Evolutionary conservation across 768 basidiomycete genomes (phyloP).

Genomic region (Pleurotus citrinopileatus): DNA sequence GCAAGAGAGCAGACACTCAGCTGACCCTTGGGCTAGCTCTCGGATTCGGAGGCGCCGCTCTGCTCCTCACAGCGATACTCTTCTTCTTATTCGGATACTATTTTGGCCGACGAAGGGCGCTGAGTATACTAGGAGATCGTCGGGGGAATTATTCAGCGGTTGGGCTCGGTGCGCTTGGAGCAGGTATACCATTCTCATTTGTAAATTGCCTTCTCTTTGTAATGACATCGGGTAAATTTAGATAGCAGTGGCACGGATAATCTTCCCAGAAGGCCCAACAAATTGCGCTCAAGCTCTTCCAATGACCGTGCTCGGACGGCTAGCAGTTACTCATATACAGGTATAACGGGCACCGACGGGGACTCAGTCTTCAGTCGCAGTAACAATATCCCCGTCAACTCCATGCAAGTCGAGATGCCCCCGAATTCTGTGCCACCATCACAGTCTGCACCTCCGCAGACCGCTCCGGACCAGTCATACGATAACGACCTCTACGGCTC

Average conservation of each 20-base stretch:
- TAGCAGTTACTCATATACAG: neutral
- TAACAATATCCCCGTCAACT: neutral
- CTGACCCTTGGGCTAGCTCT: constrained; percentile 5
- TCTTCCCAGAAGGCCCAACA: neutral
- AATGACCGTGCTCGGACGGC: neutral
- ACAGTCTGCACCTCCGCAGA: neutral
- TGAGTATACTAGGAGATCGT: neutral
- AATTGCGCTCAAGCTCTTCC: neutral
- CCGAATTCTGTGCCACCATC: neutral
- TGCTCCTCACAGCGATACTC: constrained; percentile 1
- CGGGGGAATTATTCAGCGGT: neutral
- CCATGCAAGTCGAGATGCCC: neutral
- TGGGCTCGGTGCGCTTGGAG: neutral
- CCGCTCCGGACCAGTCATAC: no score
- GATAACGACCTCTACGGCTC: neutral
- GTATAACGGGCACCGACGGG: neutral
- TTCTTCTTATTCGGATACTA: constrained; percentile 6
- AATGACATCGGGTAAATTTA: neutral
- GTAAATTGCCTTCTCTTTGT: neutral
- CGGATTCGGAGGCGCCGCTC: constrained; percentile 1
- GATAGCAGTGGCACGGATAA: neutral
- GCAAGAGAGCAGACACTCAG: neutral
- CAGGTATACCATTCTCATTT: neutral
- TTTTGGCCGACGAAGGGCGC: constrained; percentile 3
- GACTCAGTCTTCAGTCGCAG: neutral